Conservation (phyloP, 805 yeast genomes). For the Saturnispora mendoncae region DNA sequence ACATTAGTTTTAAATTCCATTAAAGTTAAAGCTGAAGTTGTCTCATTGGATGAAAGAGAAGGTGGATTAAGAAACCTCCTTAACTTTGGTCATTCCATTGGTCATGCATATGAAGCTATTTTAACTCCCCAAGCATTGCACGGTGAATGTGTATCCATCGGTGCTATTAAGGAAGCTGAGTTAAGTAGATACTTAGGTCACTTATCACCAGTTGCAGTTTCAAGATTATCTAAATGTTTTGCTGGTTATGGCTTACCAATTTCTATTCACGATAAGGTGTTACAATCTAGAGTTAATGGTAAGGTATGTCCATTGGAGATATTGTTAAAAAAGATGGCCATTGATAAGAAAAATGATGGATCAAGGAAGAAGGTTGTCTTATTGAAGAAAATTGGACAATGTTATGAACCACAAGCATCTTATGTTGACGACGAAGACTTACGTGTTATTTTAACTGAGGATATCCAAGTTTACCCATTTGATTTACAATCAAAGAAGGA, state of each 20-base stretch:
- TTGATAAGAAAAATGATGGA: slow-evolving; percentile 96
- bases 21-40: slow-evolving; percentile 88
- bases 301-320: slow-evolving; percentile 70
- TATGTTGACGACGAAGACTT: slow-evolving; percentile 73
- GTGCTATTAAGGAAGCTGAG: slow-evolving; percentile 92
- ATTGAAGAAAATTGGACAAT: slow-evolving; percentile 76
- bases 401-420: slow-evolving; percentile 83
- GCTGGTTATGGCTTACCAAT: slow-evolving; percentile 82
- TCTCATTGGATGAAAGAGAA: slow-evolving; percentile 88
- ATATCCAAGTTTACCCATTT: slow-evolving; percentile 59
- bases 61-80: slow-evolving; percentile 86
- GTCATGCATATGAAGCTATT: slow-evolving; percentile 98
- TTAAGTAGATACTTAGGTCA: slow-evolving; percentile 86
- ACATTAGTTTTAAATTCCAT: slow-evolving; percentile 80
- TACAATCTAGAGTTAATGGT: slow-evolving; percentile 58
- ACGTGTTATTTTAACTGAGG: slow-evolving; percentile 75
- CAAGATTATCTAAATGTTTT: slow-evolving; percentile 75
- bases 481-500: slow-evolving; percentile 26
- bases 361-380: slow-evolving; percentile 79
- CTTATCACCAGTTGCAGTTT: slow-evolving; percentile 86
- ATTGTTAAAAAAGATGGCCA: slow-evolving; percentile 77
- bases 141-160: slow-evolving; percentile 99
- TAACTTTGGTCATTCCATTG: slow-evolving; percentile 95
- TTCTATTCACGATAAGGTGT: slow-evolving; percentile 60
- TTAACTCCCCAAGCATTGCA: slow-evolving; percentile 93